Base-by-base conservation (phyloP, 2,329 filamentous ascomycete species). In the Juglanconis sp. region DNA sequence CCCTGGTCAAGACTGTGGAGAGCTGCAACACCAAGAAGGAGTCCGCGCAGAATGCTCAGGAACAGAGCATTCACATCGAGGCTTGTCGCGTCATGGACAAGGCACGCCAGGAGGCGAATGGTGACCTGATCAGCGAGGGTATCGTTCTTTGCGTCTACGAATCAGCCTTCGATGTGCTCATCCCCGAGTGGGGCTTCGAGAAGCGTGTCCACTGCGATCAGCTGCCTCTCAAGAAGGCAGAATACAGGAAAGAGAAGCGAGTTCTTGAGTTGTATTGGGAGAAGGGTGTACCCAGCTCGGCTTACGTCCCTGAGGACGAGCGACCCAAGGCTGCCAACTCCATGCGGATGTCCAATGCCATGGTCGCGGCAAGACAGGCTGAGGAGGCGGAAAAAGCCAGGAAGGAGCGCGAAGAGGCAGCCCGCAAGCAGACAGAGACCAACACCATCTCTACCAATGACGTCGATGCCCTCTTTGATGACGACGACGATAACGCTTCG, bases 201-300 rank as follows among this genome's bases (percentile, higher is more conserved):
- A 99, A 99, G 86, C 91, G 95, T 65, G 95, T 99, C 56, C 95
- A 99, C 77, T 99, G 95, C 73, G 95, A 99, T 72, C 95, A 99
- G 80, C 82, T 99, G 72, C 95, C 95, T 35, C 80, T 99, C 67
- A 94, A 98, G 85, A 99, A 99, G 82, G 95, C 95, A n/a, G 95
- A 99, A 73, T 99, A 95, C 77, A 88, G 96, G 76, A 98, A 98
- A 82, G 92, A 96, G 73, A 91, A 93, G 79, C 87, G 95, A 59
- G 86, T 98, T 35, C 83, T 99, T 51, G 95, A 99, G 77, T 84
- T 99, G 15, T 99, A 97, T 82, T 99, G 95, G 95, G 95, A 99
- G 87, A 99, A 98, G 85, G 95, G 95, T 51, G 92, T 98, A 7
- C 92, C 94, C 34, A 98, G 93, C 64, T 97, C 94, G 48, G 91